phyloP scores from a whole-genome alignment of 345 rosid genomes.

The Turritis glabra region DNA sequence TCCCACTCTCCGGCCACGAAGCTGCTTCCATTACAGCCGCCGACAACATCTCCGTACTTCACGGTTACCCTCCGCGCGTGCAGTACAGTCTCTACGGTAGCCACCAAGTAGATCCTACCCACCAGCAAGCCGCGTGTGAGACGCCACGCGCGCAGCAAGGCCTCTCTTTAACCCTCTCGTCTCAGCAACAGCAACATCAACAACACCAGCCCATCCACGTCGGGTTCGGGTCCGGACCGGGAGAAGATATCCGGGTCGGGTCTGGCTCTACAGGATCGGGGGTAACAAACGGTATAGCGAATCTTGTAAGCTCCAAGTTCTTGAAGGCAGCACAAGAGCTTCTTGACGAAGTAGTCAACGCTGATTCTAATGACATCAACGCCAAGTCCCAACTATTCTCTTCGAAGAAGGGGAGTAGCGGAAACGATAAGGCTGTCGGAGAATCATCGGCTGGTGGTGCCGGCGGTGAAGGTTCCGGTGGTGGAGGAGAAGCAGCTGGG shows the following conservation, averaged over 20 bases:
- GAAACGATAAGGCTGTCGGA: conserved; percentile 46
- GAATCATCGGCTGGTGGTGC: conserved; percentile 51
- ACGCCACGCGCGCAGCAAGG: conserved; percentile 76
- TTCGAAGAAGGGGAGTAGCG: conserved; percentile 48
- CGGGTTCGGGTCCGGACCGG: conserved; percentile 55
- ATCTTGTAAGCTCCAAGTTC: conserved; percentile 88
- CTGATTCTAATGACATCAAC: conserved; percentile 47
- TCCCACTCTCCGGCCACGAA: conserved; percentile 58
- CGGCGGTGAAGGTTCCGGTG: conserved; percentile 48
- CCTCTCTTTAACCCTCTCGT: conserved; percentile 81
- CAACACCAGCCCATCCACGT: conserved; percentile 38
- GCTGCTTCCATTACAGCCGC: conserved; percentile 51
- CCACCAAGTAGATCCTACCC: conserved; percentile 49
- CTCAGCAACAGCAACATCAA: conserved; percentile 63
- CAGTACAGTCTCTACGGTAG: conserved; percentile 70
- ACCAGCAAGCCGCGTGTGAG: conserved; percentile 60
- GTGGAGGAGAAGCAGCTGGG: conserved; percentile 48
- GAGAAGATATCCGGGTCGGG: conserved; percentile 56
- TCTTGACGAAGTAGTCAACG: conserved; percentile 90
- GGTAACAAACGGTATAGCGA: conserved; percentile 67
- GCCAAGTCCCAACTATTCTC: conserved; percentile 32
- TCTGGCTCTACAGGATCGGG: conserved; percentile 77
- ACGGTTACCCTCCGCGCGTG: conserved; percentile 78
- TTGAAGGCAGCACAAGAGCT: conserved; percentile 94
- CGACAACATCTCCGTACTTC: conserved; percentile 58